These are phyloP conservation scores for Clarkia xantiana DNA, from an alignment of 345 rosid species.

Conservation along the genomic window DNA sequence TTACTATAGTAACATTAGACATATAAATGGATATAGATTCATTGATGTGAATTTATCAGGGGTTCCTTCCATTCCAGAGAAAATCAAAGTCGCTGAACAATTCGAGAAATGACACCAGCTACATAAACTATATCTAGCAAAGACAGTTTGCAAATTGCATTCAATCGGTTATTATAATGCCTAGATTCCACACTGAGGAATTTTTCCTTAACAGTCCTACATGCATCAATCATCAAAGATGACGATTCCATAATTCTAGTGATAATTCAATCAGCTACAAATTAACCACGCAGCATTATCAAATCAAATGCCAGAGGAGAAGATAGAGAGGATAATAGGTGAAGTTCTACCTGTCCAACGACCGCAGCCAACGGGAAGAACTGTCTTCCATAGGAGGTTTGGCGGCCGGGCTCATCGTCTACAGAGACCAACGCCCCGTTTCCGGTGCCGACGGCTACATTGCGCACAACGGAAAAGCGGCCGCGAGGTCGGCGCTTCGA, in stretches of 20 bases:
- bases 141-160: too few relatives aligned
- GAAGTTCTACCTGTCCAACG: slow-evolving; percentile 60
- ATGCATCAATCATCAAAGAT: too few relatives aligned
- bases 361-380: slow-evolving; percentile 89
- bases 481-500: slow-evolving; percentile 5
- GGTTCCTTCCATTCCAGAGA: too few relatives aligned
- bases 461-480: slow-evolving; percentile 7
- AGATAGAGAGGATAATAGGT: neutral
- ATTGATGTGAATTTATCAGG: neutral
- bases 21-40: neutral
- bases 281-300: neutral
- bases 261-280: neutral
- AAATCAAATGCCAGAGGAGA: neutral
- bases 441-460: slow-evolving; percentile 23
- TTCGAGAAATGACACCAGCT: too few relatives aligned
- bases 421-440: slow-evolving; percentile 33
- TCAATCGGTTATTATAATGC: too few relatives aligned
- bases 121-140: too few relatives aligned
- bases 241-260: too few relatives aligned
- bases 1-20: too few relatives aligned
- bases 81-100: too few relatives aligned
- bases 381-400: slow-evolving; percentile 43
- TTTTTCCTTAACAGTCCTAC: too few relatives aligned
- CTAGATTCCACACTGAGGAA: too few relatives aligned
- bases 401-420: slow-evolving; percentile 12